Conservation (phyloP, 2,329 filamentous ascomycete species). For the Fusarium sp. region DNA sequence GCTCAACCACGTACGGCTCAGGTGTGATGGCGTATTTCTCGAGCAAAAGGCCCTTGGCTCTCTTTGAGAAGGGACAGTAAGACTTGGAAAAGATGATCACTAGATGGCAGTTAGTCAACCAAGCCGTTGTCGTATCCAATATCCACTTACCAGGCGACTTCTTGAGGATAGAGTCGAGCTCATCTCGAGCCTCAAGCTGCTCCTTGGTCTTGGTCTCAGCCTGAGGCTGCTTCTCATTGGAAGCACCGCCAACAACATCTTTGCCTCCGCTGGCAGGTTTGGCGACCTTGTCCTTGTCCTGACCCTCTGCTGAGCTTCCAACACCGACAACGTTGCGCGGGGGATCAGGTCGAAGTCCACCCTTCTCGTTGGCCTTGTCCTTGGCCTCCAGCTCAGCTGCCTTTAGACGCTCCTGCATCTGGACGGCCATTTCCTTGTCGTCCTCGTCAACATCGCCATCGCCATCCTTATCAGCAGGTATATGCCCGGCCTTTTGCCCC, state of each 20-base stretch:
- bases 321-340: slow-evolving; percentile 70
- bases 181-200: slow-evolving; percentile 74
- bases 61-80: slow-evolving; percentile 88
- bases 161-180: slow-evolving; percentile 84
- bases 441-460: slow-evolving; percentile 69
- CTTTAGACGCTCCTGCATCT: slow-evolving; percentile 72
- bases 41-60: slow-evolving; percentile 86
- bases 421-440: slow-evolving; percentile 61
- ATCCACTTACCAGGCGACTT: slow-evolving; percentile 78
- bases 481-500: slow-evolving; percentile 53
- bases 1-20: slow-evolving; percentile 86
- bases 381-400: slow-evolving; percentile 78
- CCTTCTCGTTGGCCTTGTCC: slow-evolving; percentile 75
- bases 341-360: slow-evolving; percentile 68
- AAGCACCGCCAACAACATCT: slow-evolving; percentile 20
- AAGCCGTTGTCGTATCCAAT: neutral
- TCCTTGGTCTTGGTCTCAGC: slow-evolving; percentile 69
- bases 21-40: slow-evolving; percentile 88
- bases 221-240: slow-evolving; percentile 52
- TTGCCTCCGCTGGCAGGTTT: slow-evolving; percentile 44
- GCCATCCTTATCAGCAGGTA: slow-evolving; percentile 61
- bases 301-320: slow-evolving; percentile 67
- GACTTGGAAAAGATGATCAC: slow-evolving; percentile 97
- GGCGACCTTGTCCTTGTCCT: slow-evolving; percentile 57
- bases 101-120: slow-evolving; percentile 50